phyloP scores from a whole-genome alignment of 192 early-diverging fungal genomes.

The Coemansia sp. region DNA sequence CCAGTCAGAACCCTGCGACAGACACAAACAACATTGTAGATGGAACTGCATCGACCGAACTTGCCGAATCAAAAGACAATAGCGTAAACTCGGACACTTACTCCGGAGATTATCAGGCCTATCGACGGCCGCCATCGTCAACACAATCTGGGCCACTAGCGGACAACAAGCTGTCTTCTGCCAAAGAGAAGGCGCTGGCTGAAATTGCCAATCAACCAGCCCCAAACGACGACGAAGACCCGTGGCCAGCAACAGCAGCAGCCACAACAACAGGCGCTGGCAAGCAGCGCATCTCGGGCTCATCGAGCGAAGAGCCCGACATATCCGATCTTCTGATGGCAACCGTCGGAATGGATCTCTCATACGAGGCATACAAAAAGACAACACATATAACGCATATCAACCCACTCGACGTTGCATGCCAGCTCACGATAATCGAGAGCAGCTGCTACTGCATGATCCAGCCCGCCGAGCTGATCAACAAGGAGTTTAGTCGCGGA shows the following conservation, averaged over 20 bases:
- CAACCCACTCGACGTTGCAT: conserved; percentile 75
- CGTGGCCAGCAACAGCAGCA: neutral
- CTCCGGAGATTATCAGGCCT: neutral
- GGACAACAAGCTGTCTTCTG: neutral
- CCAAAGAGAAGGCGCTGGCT: neutral
- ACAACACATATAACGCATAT: conserved; percentile 67
- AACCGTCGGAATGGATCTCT: conserved; percentile 50
- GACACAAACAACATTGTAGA: conserved; percentile 1
- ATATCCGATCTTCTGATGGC: conserved; percentile 53
- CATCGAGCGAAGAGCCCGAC: conserved; percentile 34
- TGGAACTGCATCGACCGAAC: neutral
- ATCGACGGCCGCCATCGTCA: neutral
- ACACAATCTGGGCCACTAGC: neutral
- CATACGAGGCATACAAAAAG: conserved; percentile 61
- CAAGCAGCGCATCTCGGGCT: neutral
- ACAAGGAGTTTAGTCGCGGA: conserved; percentile 63
- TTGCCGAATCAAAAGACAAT: neutral
- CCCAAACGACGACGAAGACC: neutral
- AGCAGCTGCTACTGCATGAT: conserved; percentile 66
- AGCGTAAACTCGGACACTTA: neutral
- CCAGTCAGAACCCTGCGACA: neutral
- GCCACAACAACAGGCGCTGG: neutral
- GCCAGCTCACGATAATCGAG: conserved; percentile 85
- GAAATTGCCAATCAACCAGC: neutral
- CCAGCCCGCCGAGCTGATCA: conserved; percentile 71